A percentile compares a stretch with the other conserved stretches of the same genome.
Evolutionary conservation across 805 yeast species (phyloP).

Genomic region (Ogataea degrootiae): DNA sequence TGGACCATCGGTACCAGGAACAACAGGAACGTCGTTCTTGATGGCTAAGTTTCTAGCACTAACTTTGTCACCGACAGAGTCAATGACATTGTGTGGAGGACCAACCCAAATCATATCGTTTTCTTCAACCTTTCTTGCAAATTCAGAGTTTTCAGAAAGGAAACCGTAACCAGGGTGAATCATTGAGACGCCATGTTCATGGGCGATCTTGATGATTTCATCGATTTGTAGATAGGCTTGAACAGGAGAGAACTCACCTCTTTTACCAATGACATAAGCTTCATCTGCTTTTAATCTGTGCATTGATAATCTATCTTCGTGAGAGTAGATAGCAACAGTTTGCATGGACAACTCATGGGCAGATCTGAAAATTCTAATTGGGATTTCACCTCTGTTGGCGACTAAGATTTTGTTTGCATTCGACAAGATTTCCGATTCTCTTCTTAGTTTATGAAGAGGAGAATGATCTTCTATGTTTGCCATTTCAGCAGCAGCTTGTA

Average conservation of each 20-base stretch:
- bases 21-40: slow-evolving; percentile 80
- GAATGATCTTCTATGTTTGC: slow-evolving; percentile 31
- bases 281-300: slow-evolving; percentile 94
- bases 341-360: slow-evolving; percentile 98
- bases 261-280: slow-evolving; percentile 84
- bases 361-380: slow-evolving; percentile 86
- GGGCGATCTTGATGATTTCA: slow-evolving; percentile 85
- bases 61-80: slow-evolving; percentile 95
- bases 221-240: slow-evolving; percentile 95
- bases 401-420: slow-evolving; percentile 62
- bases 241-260: slow-evolving; percentile 90
- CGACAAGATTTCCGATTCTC: slow-evolving; percentile 43
- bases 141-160: slow-evolving; percentile 54
- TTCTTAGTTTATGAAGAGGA: slow-evolving; percentile 32
- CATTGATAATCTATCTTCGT: slow-evolving; percentile 91
- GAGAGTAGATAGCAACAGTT: slow-evolving; percentile 94
- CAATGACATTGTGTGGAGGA: slow-evolving; percentile 83
- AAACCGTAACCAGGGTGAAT: slow-evolving; percentile 87
- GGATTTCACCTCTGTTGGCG: slow-evolving; percentile 83
- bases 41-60: slow-evolving; percentile 86
- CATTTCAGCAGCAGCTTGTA: slow-evolving; percentile 10
- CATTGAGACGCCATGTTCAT: slow-evolving; percentile 72
- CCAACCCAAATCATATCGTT: slow-evolving; percentile 96
- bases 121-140: slow-evolving; percentile 86
- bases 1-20: slow-evolving; percentile 98